Percentiles rank a stretch among this genome's conserved stretches.
These are phyloP conservation scores for Huiozyma naganishii DNA, from an alignment of 805 yeast species.

Conservation along the genomic window DNA sequence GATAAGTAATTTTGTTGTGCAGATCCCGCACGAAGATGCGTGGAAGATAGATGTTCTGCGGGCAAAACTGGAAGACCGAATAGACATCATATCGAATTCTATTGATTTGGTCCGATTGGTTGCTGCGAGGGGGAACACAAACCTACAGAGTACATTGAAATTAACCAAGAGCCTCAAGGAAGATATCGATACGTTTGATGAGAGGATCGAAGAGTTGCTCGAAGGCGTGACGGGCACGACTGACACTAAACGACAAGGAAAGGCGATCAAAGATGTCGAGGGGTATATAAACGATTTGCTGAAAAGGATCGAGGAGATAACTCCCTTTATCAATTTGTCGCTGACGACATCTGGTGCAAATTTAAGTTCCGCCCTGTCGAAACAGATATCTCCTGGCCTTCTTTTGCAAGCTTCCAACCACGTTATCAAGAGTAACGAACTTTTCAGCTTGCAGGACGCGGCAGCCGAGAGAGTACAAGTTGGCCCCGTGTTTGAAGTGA, in stretches of 20 bases:
- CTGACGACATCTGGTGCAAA: constrained; percentile 60
- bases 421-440: constrained; percentile 22
- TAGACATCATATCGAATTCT: constrained; percentile 51
- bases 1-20: constrained; percentile 39
- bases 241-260: constrained; percentile 17
- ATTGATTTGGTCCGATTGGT: constrained; percentile 56
- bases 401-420: constrained; percentile 50
- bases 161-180: constrained; percentile 44
- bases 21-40: constrained; percentile 41
- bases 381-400: constrained; percentile 51
- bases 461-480: constrained; percentile 24
- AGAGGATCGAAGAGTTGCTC: constrained; percentile 33
- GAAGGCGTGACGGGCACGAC: constrained; percentile 25
- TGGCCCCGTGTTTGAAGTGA: constrained; percentile 52
- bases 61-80: constrained; percentile 42
- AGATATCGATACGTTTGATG: constrained; percentile 50
- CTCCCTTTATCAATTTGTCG: constrained; percentile 58
- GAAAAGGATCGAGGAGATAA: constrained; percentile 49
- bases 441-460: constrained; percentile 3
- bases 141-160: constrained; percentile 41
- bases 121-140: constrained; percentile 52
- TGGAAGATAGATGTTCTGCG: constrained; percentile 32
- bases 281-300: constrained; percentile 38
- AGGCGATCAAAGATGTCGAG: constrained; percentile 38
- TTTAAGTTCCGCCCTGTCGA: constrained; percentile 38